A percentile compares a stretch with the other conserved stretches of the same genome.
These are phyloP conservation scores for Claviceps fusiformis DNA, from an alignment of 2,329 filamentous ascomycete species.

Conservation along the genomic window DNA sequence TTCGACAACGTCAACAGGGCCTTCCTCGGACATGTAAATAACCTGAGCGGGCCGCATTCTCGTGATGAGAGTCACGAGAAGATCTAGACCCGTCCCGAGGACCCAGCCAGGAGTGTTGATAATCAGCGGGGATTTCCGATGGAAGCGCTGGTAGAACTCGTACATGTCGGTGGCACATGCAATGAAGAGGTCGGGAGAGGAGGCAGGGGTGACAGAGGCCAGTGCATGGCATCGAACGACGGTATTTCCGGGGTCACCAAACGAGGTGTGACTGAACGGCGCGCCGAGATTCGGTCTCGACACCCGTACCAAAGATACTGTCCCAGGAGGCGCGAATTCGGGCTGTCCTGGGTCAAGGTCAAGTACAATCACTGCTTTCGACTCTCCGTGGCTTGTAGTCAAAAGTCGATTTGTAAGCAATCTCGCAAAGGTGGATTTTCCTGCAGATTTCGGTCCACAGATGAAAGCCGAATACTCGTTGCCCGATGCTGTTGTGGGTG, in stretches of 20 bases:
- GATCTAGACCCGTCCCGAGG: slow-evolving; percentile 53
- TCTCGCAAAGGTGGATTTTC: slow-evolving; percentile 62
- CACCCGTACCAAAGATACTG: slow-evolving; percentile 53
- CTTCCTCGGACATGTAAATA: slow-evolving; percentile 55
- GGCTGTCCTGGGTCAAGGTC: slow-evolving; percentile 70
- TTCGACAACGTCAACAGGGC: slow-evolving; percentile 43
- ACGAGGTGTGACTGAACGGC: slow-evolving; percentile 47
- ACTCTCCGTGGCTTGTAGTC: slow-evolving; percentile 22
- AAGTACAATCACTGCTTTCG: slow-evolving; percentile 31
- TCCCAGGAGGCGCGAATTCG: slow-evolving; percentile 57
- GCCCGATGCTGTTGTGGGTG: slow-evolving; percentile 16
- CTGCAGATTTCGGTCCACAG: slow-evolving; percentile 57
- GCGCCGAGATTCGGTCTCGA: slow-evolving; percentile 49
- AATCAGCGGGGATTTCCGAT: slow-evolving; percentile 41
- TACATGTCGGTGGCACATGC: slow-evolving; percentile 51
- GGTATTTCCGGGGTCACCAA: slow-evolving; percentile 18
- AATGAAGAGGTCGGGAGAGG: slow-evolving; percentile 53
- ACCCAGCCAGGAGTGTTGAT: slow-evolving; percentile 68
- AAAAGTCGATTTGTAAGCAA: slow-evolving; percentile 53
- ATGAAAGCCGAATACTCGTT: slow-evolving; percentile 37
- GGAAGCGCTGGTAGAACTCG: slow-evolving; percentile 35
- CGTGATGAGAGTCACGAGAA: slow-evolving; percentile 44
- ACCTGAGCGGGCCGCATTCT: slow-evolving; percentile 44
- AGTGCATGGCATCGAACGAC: slow-evolving; percentile 52
- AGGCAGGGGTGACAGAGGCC: slow-evolving; percentile 49